Conservation (phyloP, 257 asterid genomes). For the Datura wrightii region DNA sequence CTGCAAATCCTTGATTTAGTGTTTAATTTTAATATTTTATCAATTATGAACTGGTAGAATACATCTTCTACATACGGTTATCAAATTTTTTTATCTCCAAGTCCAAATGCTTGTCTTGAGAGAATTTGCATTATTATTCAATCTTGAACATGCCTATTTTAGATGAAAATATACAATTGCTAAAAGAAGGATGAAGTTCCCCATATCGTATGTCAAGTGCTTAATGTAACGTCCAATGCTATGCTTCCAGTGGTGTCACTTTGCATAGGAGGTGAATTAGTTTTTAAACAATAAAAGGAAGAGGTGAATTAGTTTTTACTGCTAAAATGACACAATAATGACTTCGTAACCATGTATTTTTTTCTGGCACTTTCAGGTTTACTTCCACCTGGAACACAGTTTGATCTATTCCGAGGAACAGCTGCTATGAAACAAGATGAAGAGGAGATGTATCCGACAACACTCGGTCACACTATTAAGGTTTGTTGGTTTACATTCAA, state of each 20-base stretch:
- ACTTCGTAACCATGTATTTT: neutral
- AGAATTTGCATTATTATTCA: neutral
- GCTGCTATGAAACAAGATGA: conserved; percentile 99
- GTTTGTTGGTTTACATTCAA: conserved; percentile 42
- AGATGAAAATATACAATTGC: neutral
- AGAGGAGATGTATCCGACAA: conserved; percentile 90
- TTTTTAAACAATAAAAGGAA: neutral
- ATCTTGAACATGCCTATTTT: neutral
- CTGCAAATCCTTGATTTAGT: neutral
- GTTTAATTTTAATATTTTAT: neutral
- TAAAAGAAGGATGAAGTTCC: neutral
- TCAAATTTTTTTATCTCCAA: neutral
- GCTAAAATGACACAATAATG: neutral
- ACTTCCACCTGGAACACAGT: conserved; percentile 99
- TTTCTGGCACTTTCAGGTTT: conserved; percentile 58
- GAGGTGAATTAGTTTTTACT: neutral
- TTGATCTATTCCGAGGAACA: conserved; percentile 92
- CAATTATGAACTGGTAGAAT: neutral
- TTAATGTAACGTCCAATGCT: neutral
- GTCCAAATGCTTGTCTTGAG: neutral
- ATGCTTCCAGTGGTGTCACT: neutral
- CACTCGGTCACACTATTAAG: conserved; percentile 88
- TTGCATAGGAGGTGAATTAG: neutral
- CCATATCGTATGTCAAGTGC: neutral
- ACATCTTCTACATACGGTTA: neutral